Evolutionary conservation across 1,284 basidiomycete species (phyloP).

Genomic region (Boletus chippewaensis): DNA sequence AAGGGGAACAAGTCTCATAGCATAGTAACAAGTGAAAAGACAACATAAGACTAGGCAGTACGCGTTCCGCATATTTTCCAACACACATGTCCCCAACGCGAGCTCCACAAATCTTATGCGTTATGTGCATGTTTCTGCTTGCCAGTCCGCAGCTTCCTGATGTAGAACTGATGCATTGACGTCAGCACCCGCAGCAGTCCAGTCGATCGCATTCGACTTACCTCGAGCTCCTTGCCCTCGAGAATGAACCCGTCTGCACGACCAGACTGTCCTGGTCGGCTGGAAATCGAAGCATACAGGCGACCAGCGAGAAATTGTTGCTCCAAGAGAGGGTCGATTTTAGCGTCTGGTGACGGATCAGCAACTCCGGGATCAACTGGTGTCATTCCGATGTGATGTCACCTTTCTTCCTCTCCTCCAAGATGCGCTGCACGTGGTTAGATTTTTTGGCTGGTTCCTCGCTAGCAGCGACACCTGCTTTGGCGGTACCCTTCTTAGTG

Average conservation of each 20-base stretch:
- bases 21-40: slow-evolving; percentile 12
- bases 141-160: slow-evolving; percentile 84
- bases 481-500: slow-evolving; percentile 65
- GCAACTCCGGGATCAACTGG: background rate
- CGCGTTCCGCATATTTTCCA: slow-evolving; percentile 5
- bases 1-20: slow-evolving; percentile 12
- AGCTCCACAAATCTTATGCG: slow-evolving; percentile 31
- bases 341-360: slow-evolving; percentile 53
- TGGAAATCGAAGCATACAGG: slow-evolving; percentile 84
- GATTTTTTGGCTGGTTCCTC: slow-evolving; percentile 80
- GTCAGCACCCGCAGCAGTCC: slow-evolving; percentile 9
- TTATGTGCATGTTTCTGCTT: slow-evolving; percentile 87
- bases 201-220: slow-evolving; percentile 32
- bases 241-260: slow-evolving; percentile 93
- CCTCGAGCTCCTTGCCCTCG: slow-evolving; percentile 95
- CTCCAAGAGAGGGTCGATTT: slow-evolving; percentile 85
- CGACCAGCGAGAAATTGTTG: slow-evolving; percentile 82
- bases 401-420: slow-evolving; percentile 89
- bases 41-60: slow-evolving; percentile 8
- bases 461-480: slow-evolving; percentile 42
- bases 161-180: slow-evolving; percentile 66
- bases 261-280: slow-evolving; percentile 90
- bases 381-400: slow-evolving; percentile 17
- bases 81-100: background rate
- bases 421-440: slow-evolving; percentile 78